These are phyloP conservation scores for Cryphonectria radicalis DNA, from an alignment of 2,329 filamentous ascomycete species.

Conservation along the genomic window DNA sequence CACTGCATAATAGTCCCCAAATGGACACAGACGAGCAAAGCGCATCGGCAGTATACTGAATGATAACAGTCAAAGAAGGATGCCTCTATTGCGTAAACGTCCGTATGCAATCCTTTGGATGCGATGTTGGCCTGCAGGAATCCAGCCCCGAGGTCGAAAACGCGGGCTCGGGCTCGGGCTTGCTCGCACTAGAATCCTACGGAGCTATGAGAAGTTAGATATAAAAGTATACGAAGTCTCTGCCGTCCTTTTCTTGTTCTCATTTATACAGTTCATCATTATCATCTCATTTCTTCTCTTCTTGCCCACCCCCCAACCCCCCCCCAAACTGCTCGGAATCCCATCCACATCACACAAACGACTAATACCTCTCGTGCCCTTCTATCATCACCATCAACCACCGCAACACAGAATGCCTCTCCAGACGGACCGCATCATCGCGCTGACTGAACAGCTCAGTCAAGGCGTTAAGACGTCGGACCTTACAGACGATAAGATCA, in stretches of 20 bases:
- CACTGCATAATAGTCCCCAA: not conserved
- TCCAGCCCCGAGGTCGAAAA: not conserved
- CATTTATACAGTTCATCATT: not conserved
- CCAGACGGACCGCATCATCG: not conserved
- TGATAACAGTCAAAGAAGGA: not conserved
- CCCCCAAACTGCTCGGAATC: not conserved
- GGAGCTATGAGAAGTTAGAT: not conserved
- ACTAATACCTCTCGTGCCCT: not conserved
- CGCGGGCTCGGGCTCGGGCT: not conserved
- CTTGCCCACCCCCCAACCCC: not conserved
- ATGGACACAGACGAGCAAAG: not conserved
- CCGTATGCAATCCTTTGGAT: not conserved
- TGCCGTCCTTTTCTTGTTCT: not conserved
- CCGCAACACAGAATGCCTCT: not conserved
- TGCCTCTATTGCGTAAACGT: not conserved
- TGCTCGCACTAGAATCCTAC: not conserved
- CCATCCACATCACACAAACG: not conserved
- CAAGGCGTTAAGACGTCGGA: not conserved
- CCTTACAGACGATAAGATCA: not conserved
- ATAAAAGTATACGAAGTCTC: not conserved
- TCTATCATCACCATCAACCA: not conserved
- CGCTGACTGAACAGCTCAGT: slow-evolving; percentile 2
- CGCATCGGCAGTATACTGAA: not conserved
- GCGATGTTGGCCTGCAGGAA: not conserved
- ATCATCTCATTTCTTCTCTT: not conserved